Evolutionary conservation across 306 rosid genomes (phyloP), one percentile per base, ranked within the genome.

Genomic region (Quercus agrifolia): DNA sequence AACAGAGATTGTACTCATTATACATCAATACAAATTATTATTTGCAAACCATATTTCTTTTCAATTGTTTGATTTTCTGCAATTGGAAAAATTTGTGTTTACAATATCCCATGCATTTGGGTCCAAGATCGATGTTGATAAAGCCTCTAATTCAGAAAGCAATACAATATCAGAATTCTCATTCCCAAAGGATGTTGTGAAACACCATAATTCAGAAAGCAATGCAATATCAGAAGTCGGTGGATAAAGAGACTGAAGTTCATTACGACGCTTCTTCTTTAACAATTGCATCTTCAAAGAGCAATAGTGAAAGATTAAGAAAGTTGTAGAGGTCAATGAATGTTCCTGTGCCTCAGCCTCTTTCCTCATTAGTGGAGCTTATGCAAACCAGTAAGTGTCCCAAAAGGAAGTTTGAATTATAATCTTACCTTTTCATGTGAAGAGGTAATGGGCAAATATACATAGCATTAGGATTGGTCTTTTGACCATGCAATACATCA

Each of bases 291-390:
- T 84, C 95, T 73, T 77, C 89, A 33, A 80, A 80, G 9, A 85
- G 86, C 52, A 87, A 88, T 79, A 83, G 77, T 57, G 92, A 74
- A 56, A 66, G 78, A 67, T 75, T 88, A 52, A 81, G 87, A 79
- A 90, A 85, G 87, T 61, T 87, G 79, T 90, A 89, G 80, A 86
- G 93, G 85, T 85, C 91, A 58, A 90, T 85, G 92, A 90, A 89
- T 78, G 87, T 91, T 68, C 82, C 94, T 68, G 86, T 90, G 80
- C 97, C 92, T 51, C 77, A 79, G 82, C 98, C 93, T 49, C 97
- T 91, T 85, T 93, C 97, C 61, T 87, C 93, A 3, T 86, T 93
- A 44, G 77, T 77, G 73, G 85, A 83, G 68, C 92, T 89, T 20
- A 72, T 84, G 89, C 90, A 89, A 35, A 56, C 86, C 46, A 79